phyloP scores from a whole-genome alignment of 257 asterid species.

The Penstemon davidsonii region DNA sequence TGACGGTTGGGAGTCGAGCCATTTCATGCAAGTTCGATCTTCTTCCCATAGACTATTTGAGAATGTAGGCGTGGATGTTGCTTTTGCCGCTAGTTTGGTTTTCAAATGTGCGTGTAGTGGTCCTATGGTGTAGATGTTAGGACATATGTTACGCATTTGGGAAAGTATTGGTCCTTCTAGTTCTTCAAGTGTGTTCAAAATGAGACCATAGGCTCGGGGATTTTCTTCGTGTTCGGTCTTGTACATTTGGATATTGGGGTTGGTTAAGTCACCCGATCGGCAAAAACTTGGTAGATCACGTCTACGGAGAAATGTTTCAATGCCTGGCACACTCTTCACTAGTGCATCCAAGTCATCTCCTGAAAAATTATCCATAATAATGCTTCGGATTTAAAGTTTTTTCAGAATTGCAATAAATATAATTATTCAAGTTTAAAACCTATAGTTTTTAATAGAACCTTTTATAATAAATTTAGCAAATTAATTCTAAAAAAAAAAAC shows the following conservation, averaged over 20 bases:
- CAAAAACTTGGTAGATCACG: slow-evolving; percentile 66
- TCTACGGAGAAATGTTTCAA: slow-evolving; percentile 58
- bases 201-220: slow-evolving; percentile 55
- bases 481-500: too few relatives aligned
- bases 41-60: slow-evolving; percentile 58
- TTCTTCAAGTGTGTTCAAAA: slow-evolving; percentile 69
- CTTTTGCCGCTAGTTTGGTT: slow-evolving; percentile 37
- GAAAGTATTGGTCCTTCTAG: slow-evolving; percentile 58
- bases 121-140: slow-evolving; percentile 66
- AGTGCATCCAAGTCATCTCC: slow-evolving; percentile 50
- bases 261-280: slow-evolving; percentile 29
- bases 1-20: slow-evolving; percentile 63
- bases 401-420: neutral
- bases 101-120: slow-evolving; percentile 65
- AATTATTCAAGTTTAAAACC: too few relatives aligned
- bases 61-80: slow-evolving; percentile 21
- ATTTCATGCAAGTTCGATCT: slow-evolving; percentile 43
- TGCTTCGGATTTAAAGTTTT: neutral
- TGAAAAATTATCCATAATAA: slow-evolving; percentile 11
- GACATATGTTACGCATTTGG: slow-evolving; percentile 43
- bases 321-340: slow-evolving; percentile 56
- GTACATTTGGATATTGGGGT: slow-evolving; percentile 31
- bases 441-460: too few relatives aligned
- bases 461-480: too few relatives aligned
- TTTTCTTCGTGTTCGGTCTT: slow-evolving; percentile 36